Conservation (phyloP, 805 yeast species). For the Lachancea thermotolerans region DNA sequence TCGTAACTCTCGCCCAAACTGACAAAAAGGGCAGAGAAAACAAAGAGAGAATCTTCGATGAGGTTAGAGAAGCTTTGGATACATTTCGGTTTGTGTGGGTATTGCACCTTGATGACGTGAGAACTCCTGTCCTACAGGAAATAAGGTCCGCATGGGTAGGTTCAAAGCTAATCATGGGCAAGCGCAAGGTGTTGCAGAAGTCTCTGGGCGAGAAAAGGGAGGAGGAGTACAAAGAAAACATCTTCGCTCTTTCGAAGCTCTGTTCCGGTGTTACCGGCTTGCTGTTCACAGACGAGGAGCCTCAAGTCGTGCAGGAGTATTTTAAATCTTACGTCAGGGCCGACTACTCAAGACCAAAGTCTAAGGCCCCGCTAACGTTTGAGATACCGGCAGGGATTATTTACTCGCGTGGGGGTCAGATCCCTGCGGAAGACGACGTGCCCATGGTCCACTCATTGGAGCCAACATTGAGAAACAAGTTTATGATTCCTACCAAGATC, state of each 20-base stretch:
- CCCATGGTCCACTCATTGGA: slow-evolving; percentile 96
- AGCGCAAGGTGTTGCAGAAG: slow-evolving; percentile 86
- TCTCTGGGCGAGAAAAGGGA: slow-evolving; percentile 84
- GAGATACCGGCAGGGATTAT: slow-evolving; percentile 84
- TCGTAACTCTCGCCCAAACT: slow-evolving; percentile 91
- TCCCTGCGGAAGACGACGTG: slow-evolving; percentile 84
- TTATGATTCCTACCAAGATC: slow-evolving; percentile 86
- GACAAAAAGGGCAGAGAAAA: slow-evolving; percentile 93
- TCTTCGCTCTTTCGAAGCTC: slow-evolving; percentile 58
- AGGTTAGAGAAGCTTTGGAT: slow-evolving; percentile 76
- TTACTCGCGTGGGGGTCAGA: slow-evolving; percentile 92
- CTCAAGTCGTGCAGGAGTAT: slow-evolving; percentile 84
- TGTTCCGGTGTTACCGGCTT: slow-evolving; percentile 80
- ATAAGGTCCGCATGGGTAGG: slow-evolving; percentile 91
- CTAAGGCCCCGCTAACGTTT: slow-evolving; percentile 75
- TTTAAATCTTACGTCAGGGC: slow-evolving; percentile 69
- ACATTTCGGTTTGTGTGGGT: slow-evolving; percentile 76
- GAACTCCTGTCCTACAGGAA: slow-evolving; percentile 93
- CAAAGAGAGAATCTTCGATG: slow-evolving; percentile 86
- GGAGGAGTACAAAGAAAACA: slow-evolving; percentile 83
- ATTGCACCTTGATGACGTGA: slow-evolving; percentile 79
- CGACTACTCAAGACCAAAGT: slow-evolving; percentile 88
- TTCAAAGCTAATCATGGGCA: slow-evolving; percentile 82
- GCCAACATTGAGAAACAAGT: slow-evolving; percentile 81
- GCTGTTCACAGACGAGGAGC: slow-evolving; percentile 81